Percentiles rank a stretch among this genome's conserved stretches.
phyloP scores from a whole-genome alignment of 106 monocot species.

The Acanthochlamys bracteata region DNA sequence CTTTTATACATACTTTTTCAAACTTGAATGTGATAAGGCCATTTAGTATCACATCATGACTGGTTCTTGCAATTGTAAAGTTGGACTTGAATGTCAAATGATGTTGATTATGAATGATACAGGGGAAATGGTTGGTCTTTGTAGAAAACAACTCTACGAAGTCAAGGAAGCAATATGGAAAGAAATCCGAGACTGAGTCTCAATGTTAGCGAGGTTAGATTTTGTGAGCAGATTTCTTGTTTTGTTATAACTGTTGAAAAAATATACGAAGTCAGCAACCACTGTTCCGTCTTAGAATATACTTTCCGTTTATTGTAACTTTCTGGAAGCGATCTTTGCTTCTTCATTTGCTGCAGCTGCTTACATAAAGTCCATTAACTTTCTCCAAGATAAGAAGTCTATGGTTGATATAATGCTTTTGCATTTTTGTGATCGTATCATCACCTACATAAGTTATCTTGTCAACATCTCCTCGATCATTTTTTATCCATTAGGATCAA shows the following conservation, averaged over 20 bases:
- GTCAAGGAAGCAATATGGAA: conserved; percentile 94
- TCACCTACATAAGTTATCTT: not conserved
- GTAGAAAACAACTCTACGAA: conserved; percentile 97
- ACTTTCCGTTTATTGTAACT: not conserved
- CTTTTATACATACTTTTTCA: not conserved
- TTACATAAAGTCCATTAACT: conserved; percentile 85
- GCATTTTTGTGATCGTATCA: not conserved
- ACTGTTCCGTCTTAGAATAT: not conserved
- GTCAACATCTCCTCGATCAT: too few species aligned
- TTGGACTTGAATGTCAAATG: not conserved
- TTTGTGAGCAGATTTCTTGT: not conserved
- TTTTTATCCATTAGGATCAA: too few species aligned
- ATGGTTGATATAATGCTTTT: not conserved
- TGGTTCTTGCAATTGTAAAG: not conserved
- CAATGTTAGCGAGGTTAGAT: conserved; percentile 71
- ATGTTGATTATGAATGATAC: not conserved
- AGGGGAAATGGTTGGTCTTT: conserved; percentile 96
- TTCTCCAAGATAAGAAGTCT: conserved; percentile 89
- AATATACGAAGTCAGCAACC: not conserved
- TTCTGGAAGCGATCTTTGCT: conserved; percentile 94
- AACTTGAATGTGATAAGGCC: not conserved
- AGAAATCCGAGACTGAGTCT: conserved; percentile 94
- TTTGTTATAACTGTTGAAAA: not conserved
- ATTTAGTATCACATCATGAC: not conserved
- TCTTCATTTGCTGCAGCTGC: conserved; percentile 97